Evolutionary conservation across 2,329 filamentous ascomycete genomes (phyloP), one percentile per base, ranked within the genome.

Genomic region (Knoxdaviesia capensis): DNA sequence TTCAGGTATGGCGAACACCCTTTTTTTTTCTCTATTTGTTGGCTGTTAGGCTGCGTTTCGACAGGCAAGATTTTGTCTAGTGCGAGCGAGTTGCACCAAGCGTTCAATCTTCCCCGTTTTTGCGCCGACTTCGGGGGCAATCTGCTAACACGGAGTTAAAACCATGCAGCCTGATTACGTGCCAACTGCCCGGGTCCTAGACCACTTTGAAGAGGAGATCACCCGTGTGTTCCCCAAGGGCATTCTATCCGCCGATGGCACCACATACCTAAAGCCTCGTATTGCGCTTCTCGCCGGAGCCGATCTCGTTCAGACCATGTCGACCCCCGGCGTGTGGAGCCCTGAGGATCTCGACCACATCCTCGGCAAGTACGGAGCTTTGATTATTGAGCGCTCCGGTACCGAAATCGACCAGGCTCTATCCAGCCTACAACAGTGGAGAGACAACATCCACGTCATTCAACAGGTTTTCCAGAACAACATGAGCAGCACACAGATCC

Each of bases 141-240:
- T 3, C 20, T 20, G 20, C 20, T 20, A 20, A 20, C 20, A 20
- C 20, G 20, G 20, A 20, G 20, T 20, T 20, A 20, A 20, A 20
- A 20, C 36, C n/a, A 65, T 80, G 51, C 77, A 92, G 60, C 73
- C 78, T 53, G 70, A 81, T 49, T 96, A 94, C 56, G 78, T 85
- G 47, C 85, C 86, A 10, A 96, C 88, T 1, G 88, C 87, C 35
- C 73, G 80, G 51, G 87, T 94, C 36, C 66, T 94, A 40, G 85
- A 93, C 54, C 88, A 94, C 59, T 90, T 94, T 52, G 77, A 92
- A 49, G 64, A 88, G 54, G 85, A 94, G 57, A 83, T 94, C 55
- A 94, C 94, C 56, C 54, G 59, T 41, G 70, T 73, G 29, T 71
- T 84, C 38, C 65, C 77, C 31, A 87, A 87, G 6, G 87, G 87